Base-by-base conservation (phyloP, 148 eudicot genomes). In the Vaccinium myrtillus region DNA sequence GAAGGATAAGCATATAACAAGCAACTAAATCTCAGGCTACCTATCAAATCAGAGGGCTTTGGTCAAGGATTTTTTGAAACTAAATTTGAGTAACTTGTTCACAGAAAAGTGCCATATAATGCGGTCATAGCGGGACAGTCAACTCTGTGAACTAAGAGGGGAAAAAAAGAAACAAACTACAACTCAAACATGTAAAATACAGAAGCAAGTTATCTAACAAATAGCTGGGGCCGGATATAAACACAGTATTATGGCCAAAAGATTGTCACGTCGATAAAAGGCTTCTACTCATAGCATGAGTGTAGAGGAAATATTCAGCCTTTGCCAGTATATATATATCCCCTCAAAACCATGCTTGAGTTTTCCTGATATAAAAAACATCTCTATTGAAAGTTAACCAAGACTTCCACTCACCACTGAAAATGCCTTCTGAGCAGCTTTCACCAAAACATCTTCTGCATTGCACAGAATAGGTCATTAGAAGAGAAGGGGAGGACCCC, bases 331-430 rank as follows among this genome's bases (percentile, higher is more conserved):
- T 30, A 79, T 21, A 1, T 32, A 79, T 23, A 30, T 65, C 71
- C 10, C 67, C 25, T 8, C 10, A 54, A 54, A 55, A 15, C 14
- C 19, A 7, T 53, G 43, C 59, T 78, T 6, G 3, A 53, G n/a
- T 23, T 50, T 50, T 49, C 53, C 30, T 50, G n/a, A 39, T 25
- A 78, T 15, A 12, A 51, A 48, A 75, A 76, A 21, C 54, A 1
- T 49, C 49, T 19, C 30, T 75, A 48, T 13, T 50, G n/a, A 30
- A 15, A 43, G 23, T 78, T 21, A 12, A 77, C 54, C 16, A 5
- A 82, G 76, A 80, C 49, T 81, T 36, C 8, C 79, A 89, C 93
- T 90, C 87, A 95, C 98, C 87, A 89, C 36, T 75, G 98, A 88
- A 83, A 95, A 93, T 78, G 63, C 59, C 61, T 89, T 87, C 63